Percentiles rank a stretch among this genome's conserved stretches.
Conservation (phyloP, 2,329 filamentous ascomycete species). For the Taxawa tesnikishii region DNA sequence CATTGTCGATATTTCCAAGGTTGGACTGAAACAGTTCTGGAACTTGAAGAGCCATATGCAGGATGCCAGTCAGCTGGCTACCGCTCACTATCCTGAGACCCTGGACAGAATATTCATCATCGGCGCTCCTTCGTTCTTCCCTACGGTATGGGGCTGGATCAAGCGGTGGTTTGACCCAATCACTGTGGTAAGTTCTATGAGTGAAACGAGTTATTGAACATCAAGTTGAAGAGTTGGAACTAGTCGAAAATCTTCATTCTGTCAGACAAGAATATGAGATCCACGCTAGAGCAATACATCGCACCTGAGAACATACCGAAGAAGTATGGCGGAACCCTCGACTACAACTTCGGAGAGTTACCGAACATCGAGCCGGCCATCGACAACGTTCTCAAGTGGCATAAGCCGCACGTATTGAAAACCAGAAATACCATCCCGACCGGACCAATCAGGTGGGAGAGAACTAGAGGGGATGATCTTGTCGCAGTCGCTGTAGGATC, state of each 20-base stretch:
- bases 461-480: constrained; percentile 27
- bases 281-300: constrained; percentile 71
- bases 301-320: constrained; percentile 74
- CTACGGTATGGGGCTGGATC: constrained; percentile 87
- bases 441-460: constrained; percentile 33
- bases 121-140: constrained; percentile 81
- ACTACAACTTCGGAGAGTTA: constrained; percentile 68
- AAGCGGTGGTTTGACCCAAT: constrained; percentile 88
- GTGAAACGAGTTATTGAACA: not conserved
- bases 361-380: constrained; percentile 54
- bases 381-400: constrained; percentile 29
- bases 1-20: constrained; percentile 83
- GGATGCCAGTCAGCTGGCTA: constrained; percentile 75
- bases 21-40: constrained; percentile 91
- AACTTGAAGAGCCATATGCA: constrained; percentile 91
- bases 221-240: constrained; percentile 10
- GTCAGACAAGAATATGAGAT: constrained; percentile 55
- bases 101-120: constrained; percentile 80
- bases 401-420: constrained; percentile 13
- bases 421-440: constrained; percentile 30
- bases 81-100: constrained; percentile 90
- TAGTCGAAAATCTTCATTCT: constrained; percentile 89
- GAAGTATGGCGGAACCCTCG: constrained; percentile 76
- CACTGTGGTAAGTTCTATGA: constrained; percentile 43
- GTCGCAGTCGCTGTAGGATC: constrained; percentile 32